phyloP scores from a whole-genome alignment of 2,329 filamentous ascomycete genomes.

The Arthrobotrys entomopaga region DNA sequence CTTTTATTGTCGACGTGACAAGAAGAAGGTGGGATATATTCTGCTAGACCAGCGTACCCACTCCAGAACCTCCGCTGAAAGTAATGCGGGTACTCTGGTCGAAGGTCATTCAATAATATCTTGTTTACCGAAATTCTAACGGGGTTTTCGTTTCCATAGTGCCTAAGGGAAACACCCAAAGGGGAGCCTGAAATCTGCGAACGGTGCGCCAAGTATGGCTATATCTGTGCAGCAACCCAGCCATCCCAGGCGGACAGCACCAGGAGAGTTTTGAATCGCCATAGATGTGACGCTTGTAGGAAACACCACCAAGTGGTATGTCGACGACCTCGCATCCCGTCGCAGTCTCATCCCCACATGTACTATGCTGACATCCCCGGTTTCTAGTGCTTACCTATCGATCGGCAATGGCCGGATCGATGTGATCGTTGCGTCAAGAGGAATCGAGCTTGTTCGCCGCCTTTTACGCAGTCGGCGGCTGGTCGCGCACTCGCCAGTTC shows the following conservation, averaged over 20 bases:
- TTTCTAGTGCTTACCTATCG: conserved; percentile 53
- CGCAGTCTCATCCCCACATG: neutral
- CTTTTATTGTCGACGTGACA: conserved; percentile 54
- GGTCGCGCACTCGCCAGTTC: conserved; percentile 51
- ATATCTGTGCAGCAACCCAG: conserved; percentile 53
- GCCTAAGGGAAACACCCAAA: conserved; percentile 52
- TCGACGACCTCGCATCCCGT: neutral
- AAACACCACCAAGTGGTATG: conserved; percentile 54
- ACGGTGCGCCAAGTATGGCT: conserved; percentile 54
- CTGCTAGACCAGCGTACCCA: neutral
- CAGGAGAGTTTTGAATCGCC: conserved; percentile 48
- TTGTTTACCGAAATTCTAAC: conserved; percentile 1
- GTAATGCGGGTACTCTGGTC: conserved; percentile 1
- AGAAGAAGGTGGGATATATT: conserved; percentile 53
- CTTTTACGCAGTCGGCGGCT: conserved; percentile 48
- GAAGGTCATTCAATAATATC: neutral
- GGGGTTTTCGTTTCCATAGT: conserved; percentile 20
- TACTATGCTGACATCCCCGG: conserved; percentile 34
- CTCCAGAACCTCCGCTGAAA: conserved; percentile 25
- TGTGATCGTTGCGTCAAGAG: conserved; percentile 54
- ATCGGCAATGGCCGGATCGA: conserved; percentile 55
- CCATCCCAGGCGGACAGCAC: conserved; percentile 54
- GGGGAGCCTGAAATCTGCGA: conserved; percentile 51
- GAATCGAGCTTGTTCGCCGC: conserved; percentile 50
- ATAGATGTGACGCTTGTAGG: conserved; percentile 51